phyloP scores from a whole-genome alignment of 495 filamentous ascomycete genomes.

The Tetracladium marchalianum region DNA sequence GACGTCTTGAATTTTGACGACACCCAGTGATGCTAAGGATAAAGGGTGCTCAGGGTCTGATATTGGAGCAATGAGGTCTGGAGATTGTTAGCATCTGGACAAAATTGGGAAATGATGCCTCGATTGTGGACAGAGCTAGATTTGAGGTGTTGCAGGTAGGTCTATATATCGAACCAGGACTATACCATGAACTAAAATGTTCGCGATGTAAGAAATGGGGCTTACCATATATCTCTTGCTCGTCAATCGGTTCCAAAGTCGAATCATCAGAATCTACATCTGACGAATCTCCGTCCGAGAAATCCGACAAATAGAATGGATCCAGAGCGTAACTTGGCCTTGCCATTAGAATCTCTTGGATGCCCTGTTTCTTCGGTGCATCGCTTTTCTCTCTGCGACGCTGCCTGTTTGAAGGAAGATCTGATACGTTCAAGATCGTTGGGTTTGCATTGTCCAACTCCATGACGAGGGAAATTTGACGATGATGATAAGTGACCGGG shows the following conservation, averaged over 20 bases:
- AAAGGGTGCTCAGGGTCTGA: slow-evolving; percentile 95
- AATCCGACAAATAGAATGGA: slow-evolving; percentile 17
- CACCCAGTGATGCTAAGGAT: slow-evolving; percentile 82
- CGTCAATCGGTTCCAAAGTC: slow-evolving; percentile 74
- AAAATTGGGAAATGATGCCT: slow-evolving; percentile 6
- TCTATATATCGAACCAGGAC: background rate
- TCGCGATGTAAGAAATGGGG: background rate
- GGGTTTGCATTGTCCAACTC: slow-evolving; percentile 81
- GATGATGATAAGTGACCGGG: no score
- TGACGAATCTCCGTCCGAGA: slow-evolving; percentile 15
- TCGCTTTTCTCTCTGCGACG: slow-evolving; percentile 34
- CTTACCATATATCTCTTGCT: slow-evolving; percentile 91
- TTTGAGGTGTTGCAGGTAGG: no score
- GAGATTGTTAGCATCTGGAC: slow-evolving; percentile 9
- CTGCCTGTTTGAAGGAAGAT: slow-evolving; percentile 61
- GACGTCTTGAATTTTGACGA: slow-evolving; percentile 91
- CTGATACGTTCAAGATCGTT: slow-evolving; percentile 79
- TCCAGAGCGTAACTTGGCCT: slow-evolving; percentile 14
- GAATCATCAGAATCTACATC: slow-evolving; percentile 46
- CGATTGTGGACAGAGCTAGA: background rate
- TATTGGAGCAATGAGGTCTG: slow-evolving; percentile 88
- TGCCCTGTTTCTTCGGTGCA: slow-evolving; percentile 2
- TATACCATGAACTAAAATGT: no score
- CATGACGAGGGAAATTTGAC: slow-evolving; percentile 3
- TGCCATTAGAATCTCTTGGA: slow-evolving; percentile 9